Evolutionary conservation across 805 yeast genomes (phyloP).

Genomic region (Pichia scutulata): DNA sequence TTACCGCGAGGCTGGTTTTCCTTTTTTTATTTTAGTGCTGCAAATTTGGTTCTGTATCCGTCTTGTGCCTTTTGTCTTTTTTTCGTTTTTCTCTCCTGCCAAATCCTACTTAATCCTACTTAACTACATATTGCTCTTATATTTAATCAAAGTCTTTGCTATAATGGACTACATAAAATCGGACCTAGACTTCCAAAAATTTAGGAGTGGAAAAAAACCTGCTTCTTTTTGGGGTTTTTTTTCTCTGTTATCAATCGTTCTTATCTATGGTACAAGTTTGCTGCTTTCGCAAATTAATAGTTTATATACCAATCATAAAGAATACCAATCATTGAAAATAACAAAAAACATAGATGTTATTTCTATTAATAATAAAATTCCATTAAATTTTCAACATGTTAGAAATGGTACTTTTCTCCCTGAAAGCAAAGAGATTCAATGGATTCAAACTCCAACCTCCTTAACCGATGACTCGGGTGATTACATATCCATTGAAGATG

Average conservation of each 20-base stretch:
- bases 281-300: constrained; percentile 9
- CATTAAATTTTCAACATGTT: constrained; percentile 34
- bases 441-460: constrained; percentile 54
- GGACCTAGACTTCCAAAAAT: background rate
- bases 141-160: background rate
- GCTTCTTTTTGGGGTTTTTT: constrained; percentile 2
- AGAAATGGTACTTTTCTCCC: constrained; percentile 56
- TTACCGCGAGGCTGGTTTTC: too few relatives aligned
- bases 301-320: constrained; percentile 3
- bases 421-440: constrained; percentile 48
- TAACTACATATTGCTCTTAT: background rate
- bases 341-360: background rate
- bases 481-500: constrained; percentile 43
- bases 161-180: background rate
- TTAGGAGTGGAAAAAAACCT: background rate
- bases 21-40: background rate
- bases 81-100: too few relatives aligned
- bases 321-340: background rate
- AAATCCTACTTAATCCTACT: too few relatives aligned
- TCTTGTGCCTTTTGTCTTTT: background rate
- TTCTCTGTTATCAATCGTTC: constrained; percentile 4
- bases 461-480: constrained; percentile 54
- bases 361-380: constrained; percentile 12
- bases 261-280: constrained; percentile 11
- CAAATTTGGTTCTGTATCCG: too few relatives aligned